Base-by-base conservation (phyloP, 306 rosid species). In the Hippophae tibetana region DNA sequence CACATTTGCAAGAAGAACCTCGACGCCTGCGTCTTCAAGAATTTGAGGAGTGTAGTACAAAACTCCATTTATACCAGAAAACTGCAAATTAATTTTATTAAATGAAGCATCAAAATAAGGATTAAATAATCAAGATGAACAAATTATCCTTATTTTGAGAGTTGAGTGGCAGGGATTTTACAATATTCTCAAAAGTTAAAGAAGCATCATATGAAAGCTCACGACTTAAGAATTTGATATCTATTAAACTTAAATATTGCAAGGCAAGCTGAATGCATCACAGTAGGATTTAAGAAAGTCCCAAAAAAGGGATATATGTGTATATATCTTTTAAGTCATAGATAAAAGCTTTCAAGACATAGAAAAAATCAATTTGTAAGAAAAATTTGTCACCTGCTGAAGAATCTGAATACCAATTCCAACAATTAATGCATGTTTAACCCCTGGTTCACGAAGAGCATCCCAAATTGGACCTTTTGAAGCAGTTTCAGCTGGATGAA, bases 1-100 rank as follows among this genome's bases (percentile, higher is more conserved):
- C 25, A 79, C 3, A 66, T 73, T 52, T 67, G 74, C n/a, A 53
- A 87, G 95, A 50, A 86, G 86, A 71, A 81, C 89, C 50, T 58
- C 88, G 42, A 84, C 95, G 23, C 95, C 95, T 7, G 95, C 95
- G 31, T 87, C 76, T 67, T 84, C 84, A 60, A 87, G 92, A 78
- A 87, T 87, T 78, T 81, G 85, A 76, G 95, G 95, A 47, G 95
- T 87, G 83, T 87, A 87, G 78, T 87, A 87, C 13, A 87, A 81
- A 74, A 87, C 95, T 55, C 95, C 95, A 40, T 84, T 87, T 54
- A 87, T 87, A 63, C 95, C 95, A 5, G 95, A 84, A 72, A 87
- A 81, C 95, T 87, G 80, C 64, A 52, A 14, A 58, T 58, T 23
- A 43, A 62, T 26, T 18, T 47, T 41, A 67, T 52, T 45, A 56